Evolutionary conservation across 148 eudicot genomes (phyloP), one percentile per base, ranked within the genome.

Genomic region (Camellia sinensis): DNA sequence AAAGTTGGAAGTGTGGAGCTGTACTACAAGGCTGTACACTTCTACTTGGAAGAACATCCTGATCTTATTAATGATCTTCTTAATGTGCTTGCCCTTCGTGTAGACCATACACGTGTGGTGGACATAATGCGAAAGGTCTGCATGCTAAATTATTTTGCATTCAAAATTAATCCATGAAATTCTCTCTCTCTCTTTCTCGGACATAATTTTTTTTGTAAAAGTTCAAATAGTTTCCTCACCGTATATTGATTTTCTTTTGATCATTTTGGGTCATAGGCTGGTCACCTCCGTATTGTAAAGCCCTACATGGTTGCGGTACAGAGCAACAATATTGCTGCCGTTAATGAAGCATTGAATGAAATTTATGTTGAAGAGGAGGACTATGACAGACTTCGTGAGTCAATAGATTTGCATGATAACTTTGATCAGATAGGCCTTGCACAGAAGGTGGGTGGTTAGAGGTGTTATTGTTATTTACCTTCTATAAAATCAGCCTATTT

Each of bases 1-100:
- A 94, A 94, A 89, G 98, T 94, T 85, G 98, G 97, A 63, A 94
- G 91, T 84, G 98, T 94, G 81, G 98, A 94, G 87, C 92, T 92
- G 10, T 94, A 94, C 81, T 94, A 94, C 84, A 94, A 94, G 83
- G 97, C 98, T 22, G 98, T 92, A 59, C 91, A 94, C 87, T 94
- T 94, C 87, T 94, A 94, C 89, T 86, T 94, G 21, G 92, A 94
- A 87, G 98, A 94, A 78, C 98, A 94, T 81, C 98, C 98, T n/a
- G 98, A 94, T 85, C 93, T 92, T 22, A 94, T 94, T 69, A 94
- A 94, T 81, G 98, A 94, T 80, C 82, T 94, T 67, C 91, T 94
- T 12, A 92, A 94, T 80, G 98, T 94, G 69, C 96, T 94, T 71
- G 98, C 98, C 66, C 98, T 94, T 72, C 96, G 98, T 12, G 89